Percentiles rank a stretch among this genome's conserved stretches.
phyloP scores from a whole-genome alignment of 1,139 yeast genomes.

The Geotrichum histeridarum region DNA sequence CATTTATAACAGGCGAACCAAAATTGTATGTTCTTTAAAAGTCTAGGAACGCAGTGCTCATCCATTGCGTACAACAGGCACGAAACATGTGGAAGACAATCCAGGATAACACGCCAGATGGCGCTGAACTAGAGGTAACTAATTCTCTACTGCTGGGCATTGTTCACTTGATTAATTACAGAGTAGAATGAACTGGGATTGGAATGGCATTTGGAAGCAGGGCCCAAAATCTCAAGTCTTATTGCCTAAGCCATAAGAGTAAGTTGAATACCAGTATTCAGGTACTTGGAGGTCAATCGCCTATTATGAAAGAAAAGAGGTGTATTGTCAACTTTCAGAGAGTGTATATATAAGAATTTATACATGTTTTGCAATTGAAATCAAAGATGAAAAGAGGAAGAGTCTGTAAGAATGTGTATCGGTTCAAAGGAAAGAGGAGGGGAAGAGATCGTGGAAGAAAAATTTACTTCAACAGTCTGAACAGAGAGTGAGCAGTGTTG shows the following conservation, averaged over 20 bases:
- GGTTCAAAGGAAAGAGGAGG: no score
- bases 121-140: constrained; percentile 12
- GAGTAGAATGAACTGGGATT: constrained; percentile 11
- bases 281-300: no score
- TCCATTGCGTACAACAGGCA: constrained; percentile 8
- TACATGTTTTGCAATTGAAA: no score
- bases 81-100: constrained; percentile 15
- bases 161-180: no score
- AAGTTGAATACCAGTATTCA: no score
- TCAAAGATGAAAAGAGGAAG: no score
- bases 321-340: no score
- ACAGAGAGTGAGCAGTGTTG: constrained; percentile 88
- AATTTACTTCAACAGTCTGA: constrained; percentile 34
- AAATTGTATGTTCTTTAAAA: constrained; percentile 17
- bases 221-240: not conserved
- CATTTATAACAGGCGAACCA: constrained; percentile 12
- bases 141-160: no score
- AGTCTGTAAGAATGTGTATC: no score
- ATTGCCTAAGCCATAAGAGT: no score
- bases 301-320: no score
- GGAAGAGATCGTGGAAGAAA: not conserved
- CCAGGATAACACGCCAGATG: constrained; percentile 15
- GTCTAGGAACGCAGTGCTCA: not conserved
- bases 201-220: constrained; percentile 7
- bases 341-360: no score